phyloP scores from a whole-genome alignment of 179 eudicot species.

The Vitellaria paradoxa region DNA sequence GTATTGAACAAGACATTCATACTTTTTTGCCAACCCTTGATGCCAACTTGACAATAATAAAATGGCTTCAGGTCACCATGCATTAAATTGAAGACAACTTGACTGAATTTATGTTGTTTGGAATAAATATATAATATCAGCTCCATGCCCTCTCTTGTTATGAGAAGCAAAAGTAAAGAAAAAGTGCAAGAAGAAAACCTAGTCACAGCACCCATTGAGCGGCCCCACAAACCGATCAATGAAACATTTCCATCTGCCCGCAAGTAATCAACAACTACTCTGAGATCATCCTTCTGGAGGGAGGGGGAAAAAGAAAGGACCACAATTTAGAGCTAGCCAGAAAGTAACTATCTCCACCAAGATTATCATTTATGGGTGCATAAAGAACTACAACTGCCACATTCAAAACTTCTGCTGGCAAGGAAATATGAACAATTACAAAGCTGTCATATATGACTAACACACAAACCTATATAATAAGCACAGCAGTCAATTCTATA shows the following conservation, averaged over 20 bases:
- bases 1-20: neutral
- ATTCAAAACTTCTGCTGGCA: neutral
- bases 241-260: constrained; percentile 86
- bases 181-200: constrained; percentile 41
- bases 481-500: neutral
- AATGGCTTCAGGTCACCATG: neutral
- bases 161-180: constrained; percentile 7
- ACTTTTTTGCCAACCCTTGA: neutral
- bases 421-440: neutral
- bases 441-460: neutral
- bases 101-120: neutral
- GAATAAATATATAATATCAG: neutral
- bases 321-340: no score
- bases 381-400: neutral
- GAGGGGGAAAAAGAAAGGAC: neutral
- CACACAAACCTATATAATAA: neutral
- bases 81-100: neutral
- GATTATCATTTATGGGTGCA: constrained; percentile 1
- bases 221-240: constrained; percentile 98
- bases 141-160: neutral
- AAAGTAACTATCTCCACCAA: constrained; percentile 2
- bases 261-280: constrained; percentile 80
- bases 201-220: constrained; percentile 99
- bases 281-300: constrained; percentile 91
- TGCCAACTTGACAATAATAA: neutral